Evolutionary conservation across 495 filamentous ascomycete genomes (phyloP).

Genomic region (Aspergillus baeticus): DNA sequence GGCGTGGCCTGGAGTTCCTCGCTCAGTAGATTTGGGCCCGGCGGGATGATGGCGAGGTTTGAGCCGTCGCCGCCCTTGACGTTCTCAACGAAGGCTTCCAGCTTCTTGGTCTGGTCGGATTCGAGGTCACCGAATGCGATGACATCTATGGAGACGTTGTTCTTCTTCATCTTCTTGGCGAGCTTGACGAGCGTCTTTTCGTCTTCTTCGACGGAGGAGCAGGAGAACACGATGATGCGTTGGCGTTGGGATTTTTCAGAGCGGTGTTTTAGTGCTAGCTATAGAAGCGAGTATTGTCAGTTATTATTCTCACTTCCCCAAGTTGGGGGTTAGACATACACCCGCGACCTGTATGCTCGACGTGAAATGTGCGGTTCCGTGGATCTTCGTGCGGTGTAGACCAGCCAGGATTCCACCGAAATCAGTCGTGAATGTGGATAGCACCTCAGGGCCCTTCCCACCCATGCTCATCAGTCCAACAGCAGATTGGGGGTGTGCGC

Average conservation of each 20-base stretch:
- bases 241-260: constrained; percentile 95
- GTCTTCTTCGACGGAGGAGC: constrained; percentile 84
- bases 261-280: constrained; percentile 97
- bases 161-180: constrained; percentile 98
- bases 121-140: constrained; percentile 91
- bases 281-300: too few species aligned
- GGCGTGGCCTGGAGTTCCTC: constrained; percentile 91
- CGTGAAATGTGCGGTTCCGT: constrained; percentile 78
- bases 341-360: constrained; percentile 93
- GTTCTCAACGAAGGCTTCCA: constrained; percentile 87
- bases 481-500: constrained; percentile 91
- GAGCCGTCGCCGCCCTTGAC: constrained; percentile 89
- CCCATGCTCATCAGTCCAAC: constrained; percentile 99
- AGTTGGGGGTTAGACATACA: too few species aligned
- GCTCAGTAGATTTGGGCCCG: constrained; percentile 84
- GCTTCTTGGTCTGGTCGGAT: constrained; percentile 86
- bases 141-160: constrained; percentile 86
- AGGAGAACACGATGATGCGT: constrained; percentile 94
- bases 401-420: constrained; percentile 93
- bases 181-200: constrained; percentile 86
- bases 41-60: constrained; percentile 85
- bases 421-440: constrained; percentile 93
- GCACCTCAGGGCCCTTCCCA: constrained; percentile 91
- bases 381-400: constrained; percentile 91
- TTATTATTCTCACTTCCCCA: too few species aligned